Evolutionary conservation across 2,329 filamentous ascomycete species (phyloP), one percentile per base, ranked within the genome.

Genomic region (Colletotrichum tropicale): DNA sequence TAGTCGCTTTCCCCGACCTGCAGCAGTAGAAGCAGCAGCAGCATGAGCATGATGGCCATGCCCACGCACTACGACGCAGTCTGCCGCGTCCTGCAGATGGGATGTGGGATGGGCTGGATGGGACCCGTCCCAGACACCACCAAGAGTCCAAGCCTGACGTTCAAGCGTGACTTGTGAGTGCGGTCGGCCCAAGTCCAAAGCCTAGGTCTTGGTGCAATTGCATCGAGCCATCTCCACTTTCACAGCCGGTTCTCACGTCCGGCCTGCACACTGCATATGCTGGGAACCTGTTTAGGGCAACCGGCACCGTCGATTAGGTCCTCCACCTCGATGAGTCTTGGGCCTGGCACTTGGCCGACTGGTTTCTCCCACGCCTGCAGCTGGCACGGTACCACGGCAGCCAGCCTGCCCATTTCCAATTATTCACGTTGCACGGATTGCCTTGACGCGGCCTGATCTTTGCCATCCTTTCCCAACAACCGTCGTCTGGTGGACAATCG

Each of bases 281-380:
- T 74, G 26, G 64, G 74, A 74, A 68, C 74, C 58, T 65, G 74
- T 75, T 75, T 75, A 73, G 70, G 74, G 64, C 64, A 73, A 69
- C 32, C 70, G 43, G 38, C 70, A 52, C 43, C 43, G 64, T 68
- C 58, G 64, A 75, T 73, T 73, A 43, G 56, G 58, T 55, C 26
- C 13, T 68, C 21, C 24, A 30, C 21, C 43, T 52, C 16, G 28
- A 52, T 62, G 34, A 64, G 68, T 43, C 68, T 66, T 21, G 43
- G 16, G 64, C 34, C 64, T 66, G 62, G 36, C 36, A 52, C 43
- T 21, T 21, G n/a, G 43, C 43, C 43, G n/a, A 21, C 43, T 52
- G n/a, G 43, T 52, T 0, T 52, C 36, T 48, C 15, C 62, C 62
- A 28, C 26, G 34, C 34, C 62, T 30, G 15, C 43, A 21, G 3